A percentile compares a stretch with the other conserved stretches of the same genome.
Evolutionary conservation across 225 moss, liverwort and hornwort genomes (phyloP).

Genomic region (Asterella californica): DNA sequence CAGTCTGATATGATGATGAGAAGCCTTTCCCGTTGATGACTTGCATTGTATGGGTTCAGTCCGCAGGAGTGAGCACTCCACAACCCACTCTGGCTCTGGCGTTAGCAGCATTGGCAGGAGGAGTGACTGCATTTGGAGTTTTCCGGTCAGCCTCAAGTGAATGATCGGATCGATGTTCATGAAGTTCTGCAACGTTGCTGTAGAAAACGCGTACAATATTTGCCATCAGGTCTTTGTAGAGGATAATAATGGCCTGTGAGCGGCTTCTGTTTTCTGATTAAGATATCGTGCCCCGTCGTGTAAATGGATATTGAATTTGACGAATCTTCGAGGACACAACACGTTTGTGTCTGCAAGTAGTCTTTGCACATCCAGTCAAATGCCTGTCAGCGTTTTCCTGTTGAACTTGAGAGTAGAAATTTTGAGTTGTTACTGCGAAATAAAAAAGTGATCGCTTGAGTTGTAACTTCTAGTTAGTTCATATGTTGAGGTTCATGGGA

Average conservation of each 20-base stretch:
- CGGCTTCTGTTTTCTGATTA: neutral
- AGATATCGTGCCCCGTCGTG: neutral
- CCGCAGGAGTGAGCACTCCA: constrained; percentile 39
- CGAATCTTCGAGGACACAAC: neutral
- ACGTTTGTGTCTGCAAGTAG: neutral
- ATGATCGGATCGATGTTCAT: constrained; percentile 2
- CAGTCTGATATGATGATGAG: neutral
- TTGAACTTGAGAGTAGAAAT: neutral
- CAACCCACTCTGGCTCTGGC: constrained; percentile 48
- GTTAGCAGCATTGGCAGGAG: constrained; percentile 39
- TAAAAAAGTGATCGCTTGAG: neutral
- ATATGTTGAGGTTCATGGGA: too few species aligned
- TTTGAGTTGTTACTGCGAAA: neutral
- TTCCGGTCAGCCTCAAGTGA: constrained; percentile 44
- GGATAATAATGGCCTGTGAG: neutral
- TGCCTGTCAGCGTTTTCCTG: neutral
- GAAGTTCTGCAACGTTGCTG: neutral
- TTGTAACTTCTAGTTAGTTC: too few species aligned
- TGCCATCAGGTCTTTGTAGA: neutral
- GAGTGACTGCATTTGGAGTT: constrained; percentile 34
- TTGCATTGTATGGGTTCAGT: constrained; percentile 22
- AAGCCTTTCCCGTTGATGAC: neutral
- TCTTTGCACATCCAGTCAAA: neutral
- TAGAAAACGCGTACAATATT: neutral
- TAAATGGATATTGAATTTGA: neutral